phyloP scores from a whole-genome alignment of 805 yeast genomes.

The Lachancea dasiensis region DNA sequence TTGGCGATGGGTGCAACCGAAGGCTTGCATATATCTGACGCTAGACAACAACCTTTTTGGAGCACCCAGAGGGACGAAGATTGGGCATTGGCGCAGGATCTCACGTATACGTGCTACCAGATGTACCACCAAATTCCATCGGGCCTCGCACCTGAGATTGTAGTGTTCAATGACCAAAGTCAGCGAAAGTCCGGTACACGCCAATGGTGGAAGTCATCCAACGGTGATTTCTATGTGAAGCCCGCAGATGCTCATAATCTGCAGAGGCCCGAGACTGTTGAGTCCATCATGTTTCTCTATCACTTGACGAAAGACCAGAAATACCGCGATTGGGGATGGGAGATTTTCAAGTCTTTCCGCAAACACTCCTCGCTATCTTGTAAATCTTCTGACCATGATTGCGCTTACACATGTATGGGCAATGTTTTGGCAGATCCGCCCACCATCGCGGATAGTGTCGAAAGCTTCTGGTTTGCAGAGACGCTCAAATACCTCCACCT shows the following conservation, averaged over 20 bases:
- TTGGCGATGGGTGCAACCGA: conserved; percentile 85
- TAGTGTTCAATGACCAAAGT: conserved; percentile 58
- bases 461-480: conserved; percentile 91
- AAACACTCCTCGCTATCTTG: conserved; percentile 48
- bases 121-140: conserved; percentile 73
- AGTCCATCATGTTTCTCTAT: conserved; percentile 73
- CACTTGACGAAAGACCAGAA: conserved; percentile 73
- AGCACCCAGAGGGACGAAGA: conserved; percentile 52
- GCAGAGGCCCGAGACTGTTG: conserved; percentile 93
- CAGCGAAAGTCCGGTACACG: conserved; percentile 12
- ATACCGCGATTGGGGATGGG: conserved; percentile 86
- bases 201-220: conserved; percentile 30
- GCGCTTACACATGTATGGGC: conserved; percentile 54
- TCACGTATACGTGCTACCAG: conserved; percentile 75
- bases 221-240: conserved; percentile 60
- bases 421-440: conserved; percentile 60
- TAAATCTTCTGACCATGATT: conserved; percentile 26
- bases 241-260: conserved; percentile 73
- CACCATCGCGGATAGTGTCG: conserved; percentile 62
- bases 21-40: conserved; percentile 52
- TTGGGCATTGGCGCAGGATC: conserved; percentile 61
- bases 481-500: conserved; percentile 81
- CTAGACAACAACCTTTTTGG: conserved; percentile 54
- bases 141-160: conserved; percentile 87
- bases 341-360: conserved; percentile 67